Evolutionary conservation across 345 rosid genomes (phyloP).

Genomic region (Cardamine occulta): DNA sequence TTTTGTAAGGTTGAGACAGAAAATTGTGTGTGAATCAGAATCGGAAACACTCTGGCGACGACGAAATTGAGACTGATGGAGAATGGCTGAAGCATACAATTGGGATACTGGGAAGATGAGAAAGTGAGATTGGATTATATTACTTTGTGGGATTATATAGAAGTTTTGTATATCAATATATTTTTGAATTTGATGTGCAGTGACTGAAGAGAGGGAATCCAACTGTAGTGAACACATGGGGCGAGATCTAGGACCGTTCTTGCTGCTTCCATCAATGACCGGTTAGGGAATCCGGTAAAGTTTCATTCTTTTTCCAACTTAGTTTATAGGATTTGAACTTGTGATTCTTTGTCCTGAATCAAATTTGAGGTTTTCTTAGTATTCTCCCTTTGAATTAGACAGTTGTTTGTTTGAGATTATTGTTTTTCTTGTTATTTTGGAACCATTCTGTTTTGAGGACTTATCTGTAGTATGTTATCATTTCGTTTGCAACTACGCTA

Average conservation of each 20-base stretch:
- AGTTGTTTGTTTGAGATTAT: not conserved
- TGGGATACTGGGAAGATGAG: no score
- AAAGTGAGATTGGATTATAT: no score
- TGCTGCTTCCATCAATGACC: slow-evolving; percentile 74
- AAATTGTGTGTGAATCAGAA: no score
- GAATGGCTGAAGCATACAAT: no score
- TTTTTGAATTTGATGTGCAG: slow-evolving; percentile 45
- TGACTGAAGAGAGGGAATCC: slow-evolving; percentile 66
- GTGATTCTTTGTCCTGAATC: not conserved
- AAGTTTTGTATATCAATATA: not conserved
- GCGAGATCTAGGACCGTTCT: slow-evolving; percentile 66
- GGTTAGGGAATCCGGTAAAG: slow-evolving; percentile 58
- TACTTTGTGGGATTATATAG: not conserved
- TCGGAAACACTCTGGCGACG: no score
- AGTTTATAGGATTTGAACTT: slow-evolving; percentile 11
- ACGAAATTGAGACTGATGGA: no score
- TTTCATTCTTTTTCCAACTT: slow-evolving; percentile 19
- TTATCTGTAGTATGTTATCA: not conserved
- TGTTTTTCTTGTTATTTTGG: not conserved
- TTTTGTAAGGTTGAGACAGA: no score
- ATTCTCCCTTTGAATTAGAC: not conserved
- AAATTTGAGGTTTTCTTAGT: not conserved
- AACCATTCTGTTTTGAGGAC: not conserved
- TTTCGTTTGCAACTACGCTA: not conserved
- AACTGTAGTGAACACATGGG: slow-evolving; percentile 87